Evolutionary conservation across 306 rosid species (phyloP), one percentile per base, ranked within the genome.

Genomic region (Casuarina cunninghamiana): DNA sequence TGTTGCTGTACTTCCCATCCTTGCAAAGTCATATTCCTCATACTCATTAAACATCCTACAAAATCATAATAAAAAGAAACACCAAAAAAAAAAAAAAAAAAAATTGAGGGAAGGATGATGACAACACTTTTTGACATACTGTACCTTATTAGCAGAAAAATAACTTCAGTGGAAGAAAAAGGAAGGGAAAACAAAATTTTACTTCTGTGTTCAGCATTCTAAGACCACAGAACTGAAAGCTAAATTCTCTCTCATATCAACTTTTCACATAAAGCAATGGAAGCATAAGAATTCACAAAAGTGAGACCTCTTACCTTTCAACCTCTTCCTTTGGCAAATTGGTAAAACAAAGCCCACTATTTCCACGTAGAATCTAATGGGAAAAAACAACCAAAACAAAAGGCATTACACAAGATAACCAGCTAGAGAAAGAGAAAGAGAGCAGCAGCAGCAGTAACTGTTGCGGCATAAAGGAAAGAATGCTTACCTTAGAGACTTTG

Each of bases 21-120:
- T 91, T 7, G 96, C 97, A 53, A 85, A 95, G 74, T 95, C 99
- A 81, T 86, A 85, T 44, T 93, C 99, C 79, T 86, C 93, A 76
- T 88, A 91, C 73, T 86, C 89, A 49, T 88, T 93, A 81, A 95
- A 95, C 78, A 91, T 73, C 87, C 99, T 95, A 90, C 61, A 76
- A 65, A 43, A 26, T 26, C 32, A 70, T 72, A 17, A 54, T 65
- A 53, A 17, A 53, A 38, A 68, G 10, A 57, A 37, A 37, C 19
- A n/a, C 10, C 49, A 66, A 49, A 3, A 19, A 37, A 0, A 43
- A 26, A 17, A 26, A 55, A 66, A 49, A 3, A 19, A 37, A 0
- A 43, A 26, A 17, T 38, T 5, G 0, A 62, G 17, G 13, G 1
- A 65, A 21, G 5, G 32, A 37, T 55, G 51, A 16, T 2, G 7